These are phyloP conservation scores for Diplodia corticola DNA, from an alignment of 2,329 filamentous ascomycete genomes.

Conservation along the genomic window DNA sequence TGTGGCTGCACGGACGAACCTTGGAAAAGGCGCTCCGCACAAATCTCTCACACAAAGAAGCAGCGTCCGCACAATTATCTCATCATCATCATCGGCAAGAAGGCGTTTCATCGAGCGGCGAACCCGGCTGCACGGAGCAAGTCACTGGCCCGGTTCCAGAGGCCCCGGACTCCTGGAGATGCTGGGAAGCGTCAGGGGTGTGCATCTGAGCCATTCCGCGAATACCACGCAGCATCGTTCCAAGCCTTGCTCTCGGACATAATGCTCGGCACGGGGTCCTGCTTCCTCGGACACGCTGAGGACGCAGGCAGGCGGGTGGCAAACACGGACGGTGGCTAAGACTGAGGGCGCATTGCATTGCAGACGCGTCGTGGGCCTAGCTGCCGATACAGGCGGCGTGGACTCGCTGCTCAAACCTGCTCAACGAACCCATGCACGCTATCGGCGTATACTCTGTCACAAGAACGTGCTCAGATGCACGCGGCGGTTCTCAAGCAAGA, in stretches of 20 bases:
- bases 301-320: background rate
- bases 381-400: background rate
- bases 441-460: background rate
- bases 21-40: background rate
- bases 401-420: conserved; percentile 9
- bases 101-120: background rate
- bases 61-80: background rate
- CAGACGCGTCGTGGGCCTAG: conserved; percentile 1
- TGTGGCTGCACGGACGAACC: background rate
- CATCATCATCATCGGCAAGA: background rate
- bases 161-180: background rate
- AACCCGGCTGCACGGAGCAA: background rate
- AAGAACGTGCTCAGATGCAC: background rate
- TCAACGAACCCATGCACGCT: background rate
- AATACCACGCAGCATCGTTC: background rate
- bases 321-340: background rate
- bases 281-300: background rate
- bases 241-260: background rate
- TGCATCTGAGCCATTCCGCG: background rate
- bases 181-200: conserved; percentile 4
- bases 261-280: background rate
- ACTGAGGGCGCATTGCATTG: conserved; percentile 9
- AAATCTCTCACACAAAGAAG: conserved; percentile 11
- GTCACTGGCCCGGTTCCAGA: background rate
- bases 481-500: background rate